Conservation (phyloP, 495 filamentous ascomycete species). For the Jackrogersella minutella region DNA sequence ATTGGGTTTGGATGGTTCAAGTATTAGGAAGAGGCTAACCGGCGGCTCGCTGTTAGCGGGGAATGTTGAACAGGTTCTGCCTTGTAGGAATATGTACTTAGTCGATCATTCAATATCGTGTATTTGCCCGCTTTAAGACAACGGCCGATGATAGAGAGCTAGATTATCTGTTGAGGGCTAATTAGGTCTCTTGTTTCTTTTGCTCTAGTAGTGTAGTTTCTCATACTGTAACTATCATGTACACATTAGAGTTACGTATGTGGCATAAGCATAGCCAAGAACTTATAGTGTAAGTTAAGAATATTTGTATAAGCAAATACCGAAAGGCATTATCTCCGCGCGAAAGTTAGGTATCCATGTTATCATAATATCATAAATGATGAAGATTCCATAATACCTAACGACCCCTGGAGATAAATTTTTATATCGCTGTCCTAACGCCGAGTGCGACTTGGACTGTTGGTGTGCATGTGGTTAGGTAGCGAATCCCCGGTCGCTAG, state of each 20-base stretch:
- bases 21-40: background rate
- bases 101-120: constrained; percentile 29
- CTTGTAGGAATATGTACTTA: constrained; percentile 34
- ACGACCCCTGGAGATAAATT: constrained; percentile 3
- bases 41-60: constrained; percentile 9
- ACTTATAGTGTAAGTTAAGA: no score
- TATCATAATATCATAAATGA: no score
- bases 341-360: no score
- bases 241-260: no score
- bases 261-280: no score
- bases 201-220: no score
- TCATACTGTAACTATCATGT: no score
- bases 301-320: no score
- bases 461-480: constrained; percentile 11
- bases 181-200: constrained; percentile 11
- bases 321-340: background rate
- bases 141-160: constrained; percentile 19
- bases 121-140: constrained; percentile 22
- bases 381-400: background rate
- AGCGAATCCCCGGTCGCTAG: constrained; percentile 9
- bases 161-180: constrained; percentile 26
- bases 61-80: constrained; percentile 16
- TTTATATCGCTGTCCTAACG: background rate
- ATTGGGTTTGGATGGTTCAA: background rate
- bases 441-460: constrained; percentile 14